Evolutionary conservation across 140 eudicot genomes (phyloP), one percentile per base, ranked within the genome.

Genomic region (Ambrosia hybrid): DNA sequence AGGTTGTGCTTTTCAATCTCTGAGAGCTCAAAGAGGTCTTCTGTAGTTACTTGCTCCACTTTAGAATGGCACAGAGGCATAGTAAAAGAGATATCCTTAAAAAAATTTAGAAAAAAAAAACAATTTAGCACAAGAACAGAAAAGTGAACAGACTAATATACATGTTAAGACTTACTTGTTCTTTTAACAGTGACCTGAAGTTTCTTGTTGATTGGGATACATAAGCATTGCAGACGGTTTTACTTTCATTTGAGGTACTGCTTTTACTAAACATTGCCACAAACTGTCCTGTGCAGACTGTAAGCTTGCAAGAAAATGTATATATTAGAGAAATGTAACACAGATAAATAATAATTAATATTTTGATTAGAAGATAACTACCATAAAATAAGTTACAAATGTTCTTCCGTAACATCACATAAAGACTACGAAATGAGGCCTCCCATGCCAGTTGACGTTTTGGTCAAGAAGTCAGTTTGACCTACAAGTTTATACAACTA

Each of bases 1-100:
- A 87, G 82, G 51, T 87, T 89, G 71, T 87, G 78, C 55, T 87
- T 92, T 76, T 87, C 96, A 62, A 89, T 84, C 79, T 89, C 96
- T 14, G 96, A 87, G 16, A 92, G 96, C 86, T 89, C 98, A 60
- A 87, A 87, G 41, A 92, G 83, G 81, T 92, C 98, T 80, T 92
- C 98, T 73, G 83, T 70, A 63, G 86, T 83, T 58, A 77, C 84
- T 81, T 92, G 91, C 77, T 89, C 98, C 72, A 82, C 89, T 82
- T 92, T 86, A 2, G 92, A 85, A 68, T 71, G 71, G 68, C 90
- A 89, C 46, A 92, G 87, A 61, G 98, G 98, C 98, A 89, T 89
- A 6, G 91, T 73, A 77, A 79, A 92, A 78, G 77, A 79, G 63
- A 89, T 68, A 70, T 83, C 96, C 96, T 89, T 75, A 51, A 73